Percentiles rank a stretch among this genome's conserved stretches.
These are phyloP conservation scores for Starmerella powellii DNA, from an alignment of 805 yeast species.

Conservation along the genomic window DNA sequence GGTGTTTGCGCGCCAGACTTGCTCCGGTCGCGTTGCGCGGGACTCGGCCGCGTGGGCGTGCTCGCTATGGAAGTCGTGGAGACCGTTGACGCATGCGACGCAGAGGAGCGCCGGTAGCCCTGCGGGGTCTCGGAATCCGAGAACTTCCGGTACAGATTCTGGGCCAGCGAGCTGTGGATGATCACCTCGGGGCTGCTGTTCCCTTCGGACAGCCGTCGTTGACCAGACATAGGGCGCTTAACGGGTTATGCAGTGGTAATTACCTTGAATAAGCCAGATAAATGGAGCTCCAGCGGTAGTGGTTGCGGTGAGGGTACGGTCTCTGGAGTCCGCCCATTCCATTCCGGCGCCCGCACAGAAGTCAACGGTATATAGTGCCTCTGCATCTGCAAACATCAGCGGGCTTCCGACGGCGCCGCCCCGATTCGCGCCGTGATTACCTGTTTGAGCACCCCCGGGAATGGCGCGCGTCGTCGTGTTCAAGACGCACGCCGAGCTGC, in stretches of 20 bases:
- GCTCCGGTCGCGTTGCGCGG: conserved; percentile 10
- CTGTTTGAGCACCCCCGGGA: neutral
- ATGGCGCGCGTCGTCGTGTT: conserved; percentile 20
- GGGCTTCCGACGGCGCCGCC: too few relatives aligned
- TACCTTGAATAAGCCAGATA: neutral
- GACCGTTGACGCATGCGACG: neutral
- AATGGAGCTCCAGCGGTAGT: too few relatives aligned
- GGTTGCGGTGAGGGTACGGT: too few relatives aligned
- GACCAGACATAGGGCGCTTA: neutral
- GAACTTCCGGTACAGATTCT: conserved; percentile 10
- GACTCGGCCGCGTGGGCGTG: neutral
- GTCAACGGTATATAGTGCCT: too few relatives aligned
- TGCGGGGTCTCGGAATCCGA: neutral
- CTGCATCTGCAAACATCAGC: too few relatives aligned
- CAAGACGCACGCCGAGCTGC: conserved; percentile 12
- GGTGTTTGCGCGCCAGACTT: conserved; percentile 20
- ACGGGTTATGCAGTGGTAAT: neutral
- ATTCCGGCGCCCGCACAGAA: too few relatives aligned
- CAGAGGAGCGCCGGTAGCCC: neutral
- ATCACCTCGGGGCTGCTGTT: conserved; percentile 8
- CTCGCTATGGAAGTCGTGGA: neutral
- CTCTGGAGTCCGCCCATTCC: neutral
- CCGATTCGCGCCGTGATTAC: too few relatives aligned
- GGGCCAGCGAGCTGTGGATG: conserved; percentile 20
- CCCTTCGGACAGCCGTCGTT: neutral